Conservation (phyloP, 2,329 filamentous ascomycete species). For the Ramichloridium luteum region DNA sequence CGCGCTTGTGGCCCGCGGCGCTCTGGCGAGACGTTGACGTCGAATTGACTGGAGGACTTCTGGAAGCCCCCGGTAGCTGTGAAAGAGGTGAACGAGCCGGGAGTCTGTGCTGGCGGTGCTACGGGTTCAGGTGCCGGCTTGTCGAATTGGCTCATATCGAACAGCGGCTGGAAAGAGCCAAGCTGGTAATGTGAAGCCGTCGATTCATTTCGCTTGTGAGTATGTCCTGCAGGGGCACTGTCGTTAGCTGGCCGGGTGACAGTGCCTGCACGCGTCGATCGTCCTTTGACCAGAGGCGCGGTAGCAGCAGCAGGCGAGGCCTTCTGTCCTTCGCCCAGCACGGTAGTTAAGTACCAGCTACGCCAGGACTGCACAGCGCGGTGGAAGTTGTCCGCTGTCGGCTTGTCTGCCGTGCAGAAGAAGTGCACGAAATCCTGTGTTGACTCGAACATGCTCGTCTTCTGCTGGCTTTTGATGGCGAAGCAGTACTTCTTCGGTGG, state of each 20-base stretch:
- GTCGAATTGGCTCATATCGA: constrained; percentile 50
- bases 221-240: constrained; percentile 13
- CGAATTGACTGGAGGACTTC: constrained; percentile 16
- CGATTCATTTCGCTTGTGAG: constrained; percentile 21
- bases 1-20: no score
- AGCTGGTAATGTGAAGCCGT: constrained; percentile 46
- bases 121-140: constrained; percentile 20
- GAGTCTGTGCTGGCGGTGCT: constrained; percentile 3
- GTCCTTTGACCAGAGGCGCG: constrained; percentile 19
- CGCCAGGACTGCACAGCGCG: constrained; percentile 66
- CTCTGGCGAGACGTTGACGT: constrained; percentile 14
- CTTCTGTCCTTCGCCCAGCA: constrained; percentile 46
- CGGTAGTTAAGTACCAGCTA: constrained; percentile 79
- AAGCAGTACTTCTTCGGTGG: constrained; percentile 78
- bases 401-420: constrained; percentile 66
- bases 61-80: constrained; percentile 7
- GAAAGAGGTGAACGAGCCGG: no score
- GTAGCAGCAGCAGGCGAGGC: constrained; percentile 20
- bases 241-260: constrained; percentile 4
- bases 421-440: constrained; percentile 85
- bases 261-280: constrained; percentile 16
- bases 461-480: constrained; percentile 85
- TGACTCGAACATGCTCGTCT: constrained; percentile 68
- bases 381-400: constrained; percentile 57
- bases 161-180: constrained; percentile 54